These are phyloP conservation scores for Psilocybe mexicana DNA, from an alignment of 1,284 basidiomycete species.

Conservation along the genomic window DNA sequence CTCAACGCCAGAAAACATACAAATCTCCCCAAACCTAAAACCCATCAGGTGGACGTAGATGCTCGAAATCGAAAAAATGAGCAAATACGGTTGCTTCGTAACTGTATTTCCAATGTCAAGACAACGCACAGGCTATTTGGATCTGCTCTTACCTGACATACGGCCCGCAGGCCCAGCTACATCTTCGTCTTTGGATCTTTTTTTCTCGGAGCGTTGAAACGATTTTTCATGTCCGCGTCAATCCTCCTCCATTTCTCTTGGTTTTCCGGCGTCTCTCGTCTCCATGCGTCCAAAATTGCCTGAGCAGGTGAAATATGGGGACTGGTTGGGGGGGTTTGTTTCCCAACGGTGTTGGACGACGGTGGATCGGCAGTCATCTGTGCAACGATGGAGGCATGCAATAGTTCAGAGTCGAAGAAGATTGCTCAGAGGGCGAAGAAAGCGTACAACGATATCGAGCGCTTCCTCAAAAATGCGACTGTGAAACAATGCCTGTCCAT, in stretches of 20 bases:
- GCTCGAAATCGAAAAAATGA: constrained; percentile 19
- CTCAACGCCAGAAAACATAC: constrained; percentile 20
- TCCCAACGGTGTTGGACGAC: constrained; percentile 33
- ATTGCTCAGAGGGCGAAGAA: constrained; percentile 26
- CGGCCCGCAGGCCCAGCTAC: constrained; percentile 29
- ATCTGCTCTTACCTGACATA: constrained; percentile 25
- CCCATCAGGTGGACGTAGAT: constrained; percentile 3
- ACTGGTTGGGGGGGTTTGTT: constrained; percentile 37
- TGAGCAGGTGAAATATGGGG: constrained; percentile 50
- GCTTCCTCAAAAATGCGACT: constrained; percentile 34
- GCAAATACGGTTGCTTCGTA: constrained; percentile 8
- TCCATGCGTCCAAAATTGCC: constrained; percentile 68
- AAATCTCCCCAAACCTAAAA: constrained; percentile 11
- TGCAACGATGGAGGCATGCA: constrained; percentile 31
- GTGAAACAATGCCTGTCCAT: constrained; percentile 34
- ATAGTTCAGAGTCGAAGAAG: constrained; percentile 27
- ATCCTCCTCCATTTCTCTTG: constrained; percentile 58
- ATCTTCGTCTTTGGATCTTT: constrained; percentile 44
- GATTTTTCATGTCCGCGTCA: constrained; percentile 46
- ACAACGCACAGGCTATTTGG: constrained; percentile 2
- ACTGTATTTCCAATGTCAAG: constrained; percentile 3
- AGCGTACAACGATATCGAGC: constrained; percentile 39
- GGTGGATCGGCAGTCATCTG: constrained; percentile 50
- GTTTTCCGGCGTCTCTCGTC: constrained; percentile 53
- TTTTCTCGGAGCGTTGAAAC: constrained; percentile 37